Base-by-base conservation (phyloP, 371 early-diverging fungal genomes). In the Rhizomucor pusillus region DNA sequence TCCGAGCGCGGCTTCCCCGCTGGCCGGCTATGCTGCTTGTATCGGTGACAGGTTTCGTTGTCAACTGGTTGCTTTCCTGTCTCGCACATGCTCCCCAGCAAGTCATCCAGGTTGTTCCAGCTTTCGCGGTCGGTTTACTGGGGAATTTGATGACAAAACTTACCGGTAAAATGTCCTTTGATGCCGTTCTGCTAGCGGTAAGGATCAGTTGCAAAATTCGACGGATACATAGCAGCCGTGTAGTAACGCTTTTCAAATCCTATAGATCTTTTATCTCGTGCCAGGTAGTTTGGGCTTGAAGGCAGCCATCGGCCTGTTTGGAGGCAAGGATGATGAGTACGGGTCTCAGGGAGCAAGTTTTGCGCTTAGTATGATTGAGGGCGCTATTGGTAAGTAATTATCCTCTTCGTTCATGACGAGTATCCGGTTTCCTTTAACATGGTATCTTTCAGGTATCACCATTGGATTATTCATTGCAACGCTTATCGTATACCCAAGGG, bases 381-480 rank as follows among this genome's bases (percentile, higher is more conserved):
- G 54, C 5, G 48, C 59, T 36, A 66, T 66, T 47, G 67, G 67
- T 58, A 41, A 43, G 48, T 9, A 19, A 22, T 12, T 12, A 43
- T 10, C 5, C 29, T 3, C 29, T 7, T 29, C 7, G 29, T 3
- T 29, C 7, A 43, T 19, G 25, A 25, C 14, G 1, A 34, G 25
- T 20, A 41, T 35, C 50, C 29, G 2, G 45, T 18, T 6, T 43
- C 47, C 18, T 7, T 9, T 33, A 24, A n/a, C 39, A 50, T 36
- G 18, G n/a, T n/a, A 24, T 34, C 29, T 34, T 19, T 18, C 34
- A 59, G 77, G 80, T 22, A 82, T 85, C 20, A 75, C 83, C 0
- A 67, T 85, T 34, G 85, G 85, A 0, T 62, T 85, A 22, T 82
- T 83, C 54, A 56, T 75, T 39, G 76, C 81, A 2, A 75, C 80